Evolutionary conservation across 495 filamentous ascomycete genomes (phyloP), one percentile per base, ranked within the genome.

Genomic region (Collariella sp.): DNA sequence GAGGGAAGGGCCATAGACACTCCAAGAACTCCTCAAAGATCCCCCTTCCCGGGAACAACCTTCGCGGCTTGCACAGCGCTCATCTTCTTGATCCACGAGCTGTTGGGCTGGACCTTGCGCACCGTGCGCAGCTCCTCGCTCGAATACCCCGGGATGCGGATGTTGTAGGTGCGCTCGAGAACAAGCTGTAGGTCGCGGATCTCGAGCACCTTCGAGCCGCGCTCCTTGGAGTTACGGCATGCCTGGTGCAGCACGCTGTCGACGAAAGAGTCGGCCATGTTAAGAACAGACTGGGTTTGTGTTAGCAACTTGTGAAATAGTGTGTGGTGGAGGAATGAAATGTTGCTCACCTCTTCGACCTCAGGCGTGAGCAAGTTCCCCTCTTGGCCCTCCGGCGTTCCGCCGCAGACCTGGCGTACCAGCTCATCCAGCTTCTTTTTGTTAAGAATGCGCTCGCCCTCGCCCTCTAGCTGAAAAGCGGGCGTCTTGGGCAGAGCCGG

Each of bases 341-440:
- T 51, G 39, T 20, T 22, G 65, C 78, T 66, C 75, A 95, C 91
- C 82, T 95, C 90, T 77, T 98, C 93, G 49, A 95, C 90, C 61
- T 96, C 93, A 0, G 93, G 86, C 38, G 87, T 86, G 48, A 96
- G 71, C 31, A 76, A 71, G 63, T 85, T 83, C 36, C 79, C 80
- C 49, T 83, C 82, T 19, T 81, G 81, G 52, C 82, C 78, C 15
- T 85, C 86, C 33, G 86, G 80, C 5, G 77, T 83, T 23, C 85
- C 85, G 47, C 89, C 89, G 24, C 88, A 93, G 47, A 98, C 91
- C 68, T 96, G 89, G 42, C 89, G 83, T 5, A 96, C 89, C 26
- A 98, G 76, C 64, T 96, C 91, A 67, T 98, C 90, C 33, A 98
- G 79, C 75, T 95, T 96, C 72, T 91, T 91, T 81, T 95, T 95